Evolutionary conservation across 164 flowering plant genomes (phyloP).

Genomic region (Taxillus chinensis): DNA sequence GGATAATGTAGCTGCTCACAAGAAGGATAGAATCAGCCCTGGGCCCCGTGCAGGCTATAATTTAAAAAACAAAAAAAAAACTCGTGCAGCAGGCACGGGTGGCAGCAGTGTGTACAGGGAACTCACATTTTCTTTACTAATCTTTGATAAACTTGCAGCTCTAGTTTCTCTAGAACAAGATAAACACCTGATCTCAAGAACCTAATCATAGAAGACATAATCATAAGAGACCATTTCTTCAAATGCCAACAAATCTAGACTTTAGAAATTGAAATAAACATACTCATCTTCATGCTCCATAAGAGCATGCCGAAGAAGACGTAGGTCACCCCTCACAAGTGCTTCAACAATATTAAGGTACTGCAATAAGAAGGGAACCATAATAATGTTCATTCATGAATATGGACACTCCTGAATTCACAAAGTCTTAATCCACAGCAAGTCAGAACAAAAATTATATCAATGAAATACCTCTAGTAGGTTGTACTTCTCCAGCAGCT

Average conservation of each 20-base stretch:
- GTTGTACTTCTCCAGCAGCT: slow-evolving; percentile 68
- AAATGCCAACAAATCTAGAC: background rate
- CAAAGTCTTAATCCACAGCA: too few relatives aligned
- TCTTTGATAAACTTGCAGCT: slow-evolving; percentile 95
- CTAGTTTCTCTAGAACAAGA: slow-evolving; percentile 94
- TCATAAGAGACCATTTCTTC: background rate
- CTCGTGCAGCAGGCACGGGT: background rate
- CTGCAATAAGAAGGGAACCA: slow-evolving; percentile 26
- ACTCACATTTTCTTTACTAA: slow-evolving; percentile 89
- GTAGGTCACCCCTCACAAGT: slow-evolving; percentile 81
- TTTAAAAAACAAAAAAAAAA: background rate
- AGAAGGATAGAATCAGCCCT: background rate
- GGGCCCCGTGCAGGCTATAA: background rate
- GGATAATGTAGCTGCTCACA: slow-evolving; percentile 62
- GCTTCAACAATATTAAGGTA: slow-evolving; percentile 60
- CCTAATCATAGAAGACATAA: slow-evolving; percentile 26
- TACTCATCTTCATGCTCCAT: slow-evolving; percentile 86
- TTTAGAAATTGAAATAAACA: slow-evolving; percentile 3
- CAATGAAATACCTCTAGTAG: slow-evolving; percentile 59
- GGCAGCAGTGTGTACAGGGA: background rate
- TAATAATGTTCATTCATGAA: too few relatives aligned
- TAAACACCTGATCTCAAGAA: slow-evolving; percentile 93
- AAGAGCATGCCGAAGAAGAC: slow-evolving; percentile 81
- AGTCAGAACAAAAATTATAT: background rate
- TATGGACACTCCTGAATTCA: too few relatives aligned